Evolutionary conservation across 176 grass and related monocot species (phyloP).

Genomic region (Carex parvula): DNA sequence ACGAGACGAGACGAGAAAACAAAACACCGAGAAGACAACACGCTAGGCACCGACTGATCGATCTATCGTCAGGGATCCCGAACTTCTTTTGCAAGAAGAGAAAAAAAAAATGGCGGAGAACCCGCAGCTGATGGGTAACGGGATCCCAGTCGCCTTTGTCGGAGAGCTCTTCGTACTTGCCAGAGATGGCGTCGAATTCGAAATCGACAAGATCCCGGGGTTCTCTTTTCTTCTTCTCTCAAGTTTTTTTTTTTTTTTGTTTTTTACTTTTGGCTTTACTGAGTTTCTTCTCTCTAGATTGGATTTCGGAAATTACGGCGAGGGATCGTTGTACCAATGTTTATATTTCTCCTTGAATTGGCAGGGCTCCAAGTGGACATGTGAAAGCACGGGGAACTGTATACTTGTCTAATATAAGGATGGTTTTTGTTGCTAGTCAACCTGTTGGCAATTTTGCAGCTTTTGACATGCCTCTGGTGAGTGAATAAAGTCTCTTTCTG

Average conservation of each 20-base stretch:
- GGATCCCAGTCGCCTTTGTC: conserved; percentile 84
- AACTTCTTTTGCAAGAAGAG: neutral
- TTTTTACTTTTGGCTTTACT: neutral
- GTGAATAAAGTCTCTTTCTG: conserved; percentile 10
- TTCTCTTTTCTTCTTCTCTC: neutral
- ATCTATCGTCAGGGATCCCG: too few species aligned
- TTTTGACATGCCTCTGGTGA: conserved; percentile 91
- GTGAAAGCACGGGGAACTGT: conserved; percentile 83
- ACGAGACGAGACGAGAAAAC: neutral
- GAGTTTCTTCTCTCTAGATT: neutral
- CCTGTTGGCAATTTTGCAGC: conserved; percentile 80
- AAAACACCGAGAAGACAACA: neutral
- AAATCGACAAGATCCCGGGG: conserved; percentile 96
- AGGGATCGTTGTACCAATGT: neutral
- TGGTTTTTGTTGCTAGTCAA: conserved; percentile 88
- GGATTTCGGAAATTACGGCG: neutral
- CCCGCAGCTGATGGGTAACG: conserved; percentile 82
- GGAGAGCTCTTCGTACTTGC: conserved; percentile 90
- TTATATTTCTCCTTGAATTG: conserved; percentile 1
- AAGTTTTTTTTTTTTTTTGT: neutral
- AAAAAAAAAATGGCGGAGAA: conserved; percentile 81
- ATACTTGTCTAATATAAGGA: conserved; percentile 91
- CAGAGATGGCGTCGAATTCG: conserved; percentile 90
- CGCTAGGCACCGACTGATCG: neutral
- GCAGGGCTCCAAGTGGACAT: conserved; percentile 66